These are phyloP conservation scores for Termitomyces sp. DNA, from an alignment of 768 basidiomycete genomes.

Conservation along the genomic window DNA sequence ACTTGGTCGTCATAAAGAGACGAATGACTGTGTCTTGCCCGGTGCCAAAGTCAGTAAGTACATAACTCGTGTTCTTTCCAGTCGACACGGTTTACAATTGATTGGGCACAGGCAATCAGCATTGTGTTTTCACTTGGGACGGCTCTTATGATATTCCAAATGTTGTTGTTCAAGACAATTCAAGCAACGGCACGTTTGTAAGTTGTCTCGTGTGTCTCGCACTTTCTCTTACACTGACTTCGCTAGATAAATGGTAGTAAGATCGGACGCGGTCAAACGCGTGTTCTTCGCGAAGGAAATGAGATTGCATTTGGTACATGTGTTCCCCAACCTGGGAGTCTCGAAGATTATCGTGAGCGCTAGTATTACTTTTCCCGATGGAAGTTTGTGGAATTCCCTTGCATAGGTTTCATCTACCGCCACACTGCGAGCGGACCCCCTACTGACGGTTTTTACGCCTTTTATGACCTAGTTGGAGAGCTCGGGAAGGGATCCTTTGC, in stretches of 20 bases:
- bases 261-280: slow-evolving; percentile 50
- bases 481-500: slow-evolving; percentile 93
- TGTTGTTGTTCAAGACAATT: slow-evolving; percentile 48
- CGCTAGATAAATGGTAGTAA: slow-evolving; percentile 61
- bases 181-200: slow-evolving; percentile 74
- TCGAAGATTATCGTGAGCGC: slow-evolving; percentile 72
- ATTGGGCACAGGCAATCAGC: slow-evolving; percentile 42
- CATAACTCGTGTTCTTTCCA: not conserved
- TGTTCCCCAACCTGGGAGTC: slow-evolving; percentile 33
- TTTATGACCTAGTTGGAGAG: slow-evolving; percentile 62
- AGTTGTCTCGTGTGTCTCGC: slow-evolving; percentile 17
- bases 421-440: slow-evolving; percentile 48
- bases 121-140: slow-evolving; percentile 58
- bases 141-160: slow-evolving; percentile 37
- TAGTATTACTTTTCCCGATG: not conserved
- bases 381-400: not conserved
- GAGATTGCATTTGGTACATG: slow-evolving; percentile 81
- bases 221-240: not conserved
- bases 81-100: slow-evolving; percentile 1
- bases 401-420: slow-evolving; percentile 68
- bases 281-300: slow-evolving; percentile 70
- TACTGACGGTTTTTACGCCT: slow-evolving; percentile 49
- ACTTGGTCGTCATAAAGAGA: slow-evolving; percentile 47
- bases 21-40: slow-evolving; percentile 52
- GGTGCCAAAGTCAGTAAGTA: slow-evolving; percentile 73